Base-by-base conservation (phyloP, 495 filamentous ascomycete species). In the Pyrenula aspistea region DNA sequence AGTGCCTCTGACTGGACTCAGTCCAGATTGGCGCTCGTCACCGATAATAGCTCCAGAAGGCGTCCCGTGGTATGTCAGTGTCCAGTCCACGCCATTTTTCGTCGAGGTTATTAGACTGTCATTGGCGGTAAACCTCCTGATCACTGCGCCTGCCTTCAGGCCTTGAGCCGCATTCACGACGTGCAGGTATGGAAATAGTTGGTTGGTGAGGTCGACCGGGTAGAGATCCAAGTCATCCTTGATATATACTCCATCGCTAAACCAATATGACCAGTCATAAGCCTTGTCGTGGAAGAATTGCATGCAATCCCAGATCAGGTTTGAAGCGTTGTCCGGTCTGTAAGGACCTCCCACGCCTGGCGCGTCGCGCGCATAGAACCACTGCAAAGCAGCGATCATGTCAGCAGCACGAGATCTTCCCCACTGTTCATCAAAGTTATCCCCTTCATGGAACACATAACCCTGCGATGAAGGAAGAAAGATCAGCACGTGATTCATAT, bases 161-260 rank as follows among this genome's bases (percentile, higher is more conserved):
- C 75, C 73, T 68, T 79, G 73, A 22, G 67, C 77, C 36, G 72
- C 64, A 55, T 78, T 79, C 10, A 79, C 76, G 12, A 68, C 77
- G 56, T 79, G 77, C 19, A 66, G 61, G 50, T 71, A 76, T 8
- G 66, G 68, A 53, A 67, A 77, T 1, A 65, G 12, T 8, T 58
- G 57, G 36, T 62, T 61, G 0, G 62, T 64, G 8, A 65, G 59
- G 12, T 60, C 62, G 24, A 64, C 63, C 0, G 65, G 58, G 8
- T 76, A 42, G 8, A 60, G 68, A 51, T 74, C 67, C 2, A 78
- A 65, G 55, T 79, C 68, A 4, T 66, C 55, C 49, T 66, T 72
- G 49, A 76, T 66, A 60, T 64, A 78, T 1, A 55, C 64, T 3
- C 59, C 63, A 24, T 69, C 60, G 1, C 61, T 65, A 57, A 71